Evolutionary conservation across 202 grass and related monocot genomes (phyloP), one percentile per base, ranked within the genome.

Genomic region (Zoysia matrella): DNA sequence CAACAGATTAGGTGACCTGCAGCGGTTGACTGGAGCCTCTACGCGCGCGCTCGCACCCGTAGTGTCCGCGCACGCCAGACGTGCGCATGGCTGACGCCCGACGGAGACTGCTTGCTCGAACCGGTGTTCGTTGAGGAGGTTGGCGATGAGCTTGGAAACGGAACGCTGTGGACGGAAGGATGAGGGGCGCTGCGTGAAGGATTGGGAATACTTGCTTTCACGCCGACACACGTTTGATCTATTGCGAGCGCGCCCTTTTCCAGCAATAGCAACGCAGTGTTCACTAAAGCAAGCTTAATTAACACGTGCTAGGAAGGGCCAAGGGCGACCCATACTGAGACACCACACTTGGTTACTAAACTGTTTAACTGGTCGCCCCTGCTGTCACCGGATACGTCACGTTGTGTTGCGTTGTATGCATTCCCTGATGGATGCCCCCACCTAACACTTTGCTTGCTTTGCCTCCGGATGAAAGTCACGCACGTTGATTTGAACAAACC

Each of bases 311-410:
- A 30, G 22, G 22, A 30, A 30, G 22, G 22, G 22, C 22, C 22
- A 30, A 30, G 22, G 22, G 22, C 22, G 22, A 30, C 22, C 22
- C 22, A 30, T 30, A 30, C 22, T 30, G 22, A 30, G 22, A 30
- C 22, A 30, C 22, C 22, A 30, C n/a, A 18, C 55, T 58, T 58
- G 55, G 14, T 18, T 12, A 12, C 22, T 30, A 30, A 30, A 30
- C 22, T 30, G 22, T 30, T 70, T 14, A 10, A 5, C 54, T 42
- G 49, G 62, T 69, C 67, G 49, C 61, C 74, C 5, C 47, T 61
- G 45, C 2, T 75, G 69, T 64, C 76, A 75, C 64, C 22, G 3
- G 70, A 40, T 69, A 51, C 67, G 86, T 84, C 86, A 76, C 65
- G 64, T 11, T 66, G 64, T 2, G 3, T 0, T 30, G 52, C 12